Base-by-base conservation (phyloP, 163 green algal species). In the Chlorella variabilis region DNA sequence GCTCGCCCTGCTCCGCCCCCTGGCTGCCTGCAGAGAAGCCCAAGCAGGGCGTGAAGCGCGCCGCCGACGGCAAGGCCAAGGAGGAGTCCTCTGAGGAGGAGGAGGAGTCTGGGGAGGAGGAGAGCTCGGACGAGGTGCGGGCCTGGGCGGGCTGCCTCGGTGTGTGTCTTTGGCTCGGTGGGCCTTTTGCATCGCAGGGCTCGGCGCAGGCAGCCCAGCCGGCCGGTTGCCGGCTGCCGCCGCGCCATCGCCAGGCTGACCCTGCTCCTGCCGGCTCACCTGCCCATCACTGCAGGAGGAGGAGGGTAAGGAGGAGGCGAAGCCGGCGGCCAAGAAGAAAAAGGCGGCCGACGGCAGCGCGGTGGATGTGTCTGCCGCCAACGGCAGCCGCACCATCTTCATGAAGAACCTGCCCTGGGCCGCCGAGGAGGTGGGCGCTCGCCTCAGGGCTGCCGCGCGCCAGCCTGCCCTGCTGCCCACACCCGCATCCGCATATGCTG, bases 391-490 rank as follows among this genome's bases (percentile, higher is more conserved):
- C 79, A 96, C 91, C n/a, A 89, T 97, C 69, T 98, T 98, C 84
- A 88, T 96, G 23, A 93, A 93, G 77, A 98, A 98, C 90, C 85
- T 98, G 84, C 88, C 93, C 61, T 98, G 90, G 90, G 75, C 71
- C 17, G 91, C 89, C 2, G 81, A 79, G 23, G 92, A 98, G 84
- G 90, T 94, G 29, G 48, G 69, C 13, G 71, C 20, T 45, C 5
- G 25, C 2, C 31, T 39, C 11, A 45, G 11, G 13, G 17, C 61
- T 39, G 11, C 58, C 3, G 31, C 66, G 6, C 8, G 20, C 23
- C 8, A 18, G 34, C 33, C 17, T 48, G 20, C 56, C 5, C 20
- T 54, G 15, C 45, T 54, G 15, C 45, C 11, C 45, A 54, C 45
- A 54, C 15, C 15, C 15, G 11, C 15, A 54, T 54, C 45, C 15